Evolutionary conservation across 2,329 filamentous ascomycete species (phyloP).

Genomic region (Pleurostoma richardsiae): DNA sequence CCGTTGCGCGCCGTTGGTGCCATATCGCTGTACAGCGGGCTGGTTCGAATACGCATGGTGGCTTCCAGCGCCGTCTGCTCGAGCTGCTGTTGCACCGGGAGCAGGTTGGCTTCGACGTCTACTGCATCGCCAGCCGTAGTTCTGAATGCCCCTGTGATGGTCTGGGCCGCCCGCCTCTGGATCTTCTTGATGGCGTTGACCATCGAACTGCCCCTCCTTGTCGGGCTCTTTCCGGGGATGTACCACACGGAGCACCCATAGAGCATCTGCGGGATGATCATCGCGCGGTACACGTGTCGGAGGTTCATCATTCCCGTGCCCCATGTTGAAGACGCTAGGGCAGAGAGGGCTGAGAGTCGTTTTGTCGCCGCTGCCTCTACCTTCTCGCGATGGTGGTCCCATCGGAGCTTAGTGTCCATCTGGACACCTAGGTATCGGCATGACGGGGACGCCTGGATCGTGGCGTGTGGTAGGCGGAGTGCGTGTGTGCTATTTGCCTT

Average conservation of each 20-base stretch:
- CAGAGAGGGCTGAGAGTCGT: conserved; percentile 14
- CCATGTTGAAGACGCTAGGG: conserved; percentile 16
- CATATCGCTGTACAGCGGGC: conserved; percentile 8
- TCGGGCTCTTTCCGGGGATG: conserved; percentile 3
- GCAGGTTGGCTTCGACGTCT: conserved; percentile 18
- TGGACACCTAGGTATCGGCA: conserved; percentile 15
- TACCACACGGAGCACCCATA: conserved; percentile 21
- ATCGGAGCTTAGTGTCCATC: conserved; percentile 16
- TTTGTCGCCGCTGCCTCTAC: conserved; percentile 12
- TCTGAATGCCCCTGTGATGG: conserved; percentile 18
- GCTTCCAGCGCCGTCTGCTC: conserved; percentile 15
- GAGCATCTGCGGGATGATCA: conserved; percentile 16
- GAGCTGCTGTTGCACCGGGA: conserved; percentile 13
- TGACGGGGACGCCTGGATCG: conserved; percentile 2
- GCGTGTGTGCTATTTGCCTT: conserved; percentile 9
- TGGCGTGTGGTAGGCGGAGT: conserved; percentile 6
- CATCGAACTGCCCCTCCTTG: conserved; percentile 6
- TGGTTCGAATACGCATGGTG: conserved; percentile 14
- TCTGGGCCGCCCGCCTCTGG: conserved; percentile 17
- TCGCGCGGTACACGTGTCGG: conserved; percentile 16
- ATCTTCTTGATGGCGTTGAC: conserved; percentile 9
- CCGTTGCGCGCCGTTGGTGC: background rate
- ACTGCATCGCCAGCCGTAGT: conserved; percentile 15
- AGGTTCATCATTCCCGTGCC: conserved; percentile 14
- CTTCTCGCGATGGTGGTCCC: conserved; percentile 13